phyloP scores from a whole-genome alignment of 2,329 filamentous ascomycete genomes.

The Diaporthe citriasiana region DNA sequence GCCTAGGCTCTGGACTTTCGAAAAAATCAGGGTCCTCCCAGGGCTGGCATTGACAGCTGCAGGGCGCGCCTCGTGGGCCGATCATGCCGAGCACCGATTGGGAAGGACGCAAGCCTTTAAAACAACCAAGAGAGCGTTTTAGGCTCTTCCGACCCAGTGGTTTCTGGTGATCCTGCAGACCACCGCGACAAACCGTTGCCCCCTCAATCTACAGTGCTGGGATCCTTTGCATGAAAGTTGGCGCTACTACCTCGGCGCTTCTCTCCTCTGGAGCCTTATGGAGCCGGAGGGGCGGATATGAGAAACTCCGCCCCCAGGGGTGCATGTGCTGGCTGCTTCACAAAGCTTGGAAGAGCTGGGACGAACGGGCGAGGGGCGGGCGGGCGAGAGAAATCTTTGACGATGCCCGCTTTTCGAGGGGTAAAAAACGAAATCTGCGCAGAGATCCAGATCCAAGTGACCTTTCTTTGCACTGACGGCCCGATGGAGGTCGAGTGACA shows the following conservation, averaged over 20 bases:
- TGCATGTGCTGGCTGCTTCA: background rate
- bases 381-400: background rate
- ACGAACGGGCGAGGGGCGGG: background rate
- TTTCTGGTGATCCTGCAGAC: background rate
- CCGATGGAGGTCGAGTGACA: slow-evolving; percentile 29
- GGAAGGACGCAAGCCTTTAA: slow-evolving; percentile 8
- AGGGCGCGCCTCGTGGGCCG: slow-evolving; percentile 28
- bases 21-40: slow-evolving; percentile 13
- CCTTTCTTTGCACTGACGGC: background rate
- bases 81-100: slow-evolving; percentile 22
- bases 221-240: slow-evolving; percentile 11
- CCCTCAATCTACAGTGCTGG: background rate
- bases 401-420: slow-evolving; percentile 38
- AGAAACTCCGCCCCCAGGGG: slow-evolving; percentile 7
- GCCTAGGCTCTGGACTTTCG: background rate
- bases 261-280: slow-evolving; percentile 5
- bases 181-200: slow-evolving; percentile 4
- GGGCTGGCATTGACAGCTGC: slow-evolving; percentile 30
- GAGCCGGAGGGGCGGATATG: background rate
- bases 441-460: slow-evolving; percentile 17
- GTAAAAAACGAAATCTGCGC: slow-evolving; percentile 8
- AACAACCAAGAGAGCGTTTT: background rate
- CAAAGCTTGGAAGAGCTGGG: slow-evolving; percentile 19
- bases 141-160: slow-evolving; percentile 13
- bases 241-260: slow-evolving; percentile 38